phyloP scores from a whole-genome alignment of 805 yeast genomes.

The Grigorovia jiainica region DNA sequence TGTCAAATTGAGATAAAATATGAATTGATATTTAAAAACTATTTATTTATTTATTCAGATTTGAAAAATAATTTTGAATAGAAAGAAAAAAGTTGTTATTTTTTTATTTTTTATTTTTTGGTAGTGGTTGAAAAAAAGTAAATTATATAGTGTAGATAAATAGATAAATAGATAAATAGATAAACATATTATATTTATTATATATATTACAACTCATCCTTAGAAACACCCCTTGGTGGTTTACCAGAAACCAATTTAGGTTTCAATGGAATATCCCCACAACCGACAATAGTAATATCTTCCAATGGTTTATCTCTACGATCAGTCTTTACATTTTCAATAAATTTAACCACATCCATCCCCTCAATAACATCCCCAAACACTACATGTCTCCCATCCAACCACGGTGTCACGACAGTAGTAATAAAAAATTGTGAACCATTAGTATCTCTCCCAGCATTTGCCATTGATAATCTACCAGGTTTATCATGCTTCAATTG shows the following conservation, averaged over 20 bases:
- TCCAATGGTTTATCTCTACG: conserved; percentile 64
- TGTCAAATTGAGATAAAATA: no score
- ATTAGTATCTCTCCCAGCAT: conserved; percentile 70
- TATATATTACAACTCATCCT: neutral
- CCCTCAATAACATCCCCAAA: conserved; percentile 93
- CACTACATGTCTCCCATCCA: conserved; percentile 90
- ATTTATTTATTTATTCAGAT: no score
- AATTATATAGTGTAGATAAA: no score
- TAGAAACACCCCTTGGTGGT: neutral
- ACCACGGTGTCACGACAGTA: conserved; percentile 84
- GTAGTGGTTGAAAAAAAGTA: no score
- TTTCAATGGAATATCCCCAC: conserved; percentile 37
- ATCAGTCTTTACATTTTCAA: conserved; percentile 64
- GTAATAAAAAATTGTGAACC: conserved; percentile 89
- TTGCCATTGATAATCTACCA: conserved; percentile 69
- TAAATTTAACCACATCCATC: conserved; percentile 64
- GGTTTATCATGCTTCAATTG: conserved; percentile 57
- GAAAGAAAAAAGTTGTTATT: no score
- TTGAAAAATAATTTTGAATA: no score
- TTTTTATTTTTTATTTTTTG: no score
- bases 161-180: no score
- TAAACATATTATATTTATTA: no score
- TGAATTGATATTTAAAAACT: no score
- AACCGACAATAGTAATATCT: conserved; percentile 52
- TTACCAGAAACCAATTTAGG: neutral